phyloP scores from a whole-genome alignment of 2,329 filamentous ascomycete genomes.

The Colletotrichum karsti region DNA sequence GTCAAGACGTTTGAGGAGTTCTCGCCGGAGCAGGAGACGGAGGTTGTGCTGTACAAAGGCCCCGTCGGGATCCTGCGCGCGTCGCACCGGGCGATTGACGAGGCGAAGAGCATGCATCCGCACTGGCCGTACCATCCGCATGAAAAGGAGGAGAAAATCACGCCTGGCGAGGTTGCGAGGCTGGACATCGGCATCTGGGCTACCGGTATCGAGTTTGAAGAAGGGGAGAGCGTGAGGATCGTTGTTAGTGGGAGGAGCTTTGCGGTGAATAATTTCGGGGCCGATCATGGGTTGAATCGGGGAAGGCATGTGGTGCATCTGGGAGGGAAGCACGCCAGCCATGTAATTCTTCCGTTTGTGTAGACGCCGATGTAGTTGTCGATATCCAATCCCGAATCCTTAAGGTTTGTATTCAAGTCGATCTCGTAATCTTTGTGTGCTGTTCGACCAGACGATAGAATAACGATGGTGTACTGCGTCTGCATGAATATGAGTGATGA shows the following conservation, averaged over 20 bases:
- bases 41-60: constrained; percentile 36
- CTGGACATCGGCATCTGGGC: constrained; percentile 40
- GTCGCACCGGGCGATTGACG: constrained; percentile 34
- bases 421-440: too few species aligned
- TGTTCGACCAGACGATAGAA: too few species aligned
- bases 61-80: constrained; percentile 35
- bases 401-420: too few species aligned
- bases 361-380: background rate
- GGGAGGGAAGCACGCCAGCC: constrained; percentile 31
- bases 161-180: constrained; percentile 33
- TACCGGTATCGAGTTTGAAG: constrained; percentile 37
- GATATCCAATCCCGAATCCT: too few species aligned
- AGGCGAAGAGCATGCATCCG: constrained; percentile 35
- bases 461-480: too few species aligned
- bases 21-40: constrained; percentile 30
- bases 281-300: constrained; percentile 25
- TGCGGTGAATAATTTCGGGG: constrained; percentile 28
- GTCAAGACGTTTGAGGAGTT: constrained; percentile 33
- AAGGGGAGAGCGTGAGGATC: constrained; percentile 33
- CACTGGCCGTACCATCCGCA: constrained; percentile 34
- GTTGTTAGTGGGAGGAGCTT: constrained; percentile 33
- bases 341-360: constrained; percentile 28
- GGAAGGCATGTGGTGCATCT: constrained; percentile 33
- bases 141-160: constrained; percentile 18
- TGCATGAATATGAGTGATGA: background rate